These are phyloP conservation scores for Monosporascus sp. DNA, from an alignment of 2,329 filamentous ascomycete species.

Conservation along the genomic window DNA sequence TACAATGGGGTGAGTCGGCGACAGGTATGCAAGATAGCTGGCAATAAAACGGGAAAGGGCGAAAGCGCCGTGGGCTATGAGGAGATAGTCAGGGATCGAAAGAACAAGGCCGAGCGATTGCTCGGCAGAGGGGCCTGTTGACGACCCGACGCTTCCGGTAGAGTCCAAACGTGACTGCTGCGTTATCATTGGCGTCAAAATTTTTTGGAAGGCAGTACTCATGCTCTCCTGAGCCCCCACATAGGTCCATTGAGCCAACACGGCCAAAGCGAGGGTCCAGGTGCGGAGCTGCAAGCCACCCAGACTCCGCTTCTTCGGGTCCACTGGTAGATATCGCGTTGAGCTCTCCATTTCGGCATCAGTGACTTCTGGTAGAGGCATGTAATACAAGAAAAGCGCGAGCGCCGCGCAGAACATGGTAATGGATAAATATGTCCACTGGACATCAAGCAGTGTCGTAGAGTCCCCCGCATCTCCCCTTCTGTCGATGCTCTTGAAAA, in stretches of 20 bases:
- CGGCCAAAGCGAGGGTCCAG: slow-evolving; percentile 60
- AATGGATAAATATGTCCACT: slow-evolving; percentile 82
- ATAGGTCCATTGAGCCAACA: slow-evolving; percentile 73
- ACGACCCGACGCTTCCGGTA: slow-evolving; percentile 22
- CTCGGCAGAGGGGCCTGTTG: slow-evolving; percentile 34
- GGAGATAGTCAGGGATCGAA: slow-evolving; percentile 59
- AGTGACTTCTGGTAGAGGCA: slow-evolving; percentile 57
- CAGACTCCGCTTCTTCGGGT: slow-evolving; percentile 42
- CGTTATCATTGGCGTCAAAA: slow-evolving; percentile 34
- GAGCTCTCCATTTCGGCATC: slow-evolving; percentile 49
- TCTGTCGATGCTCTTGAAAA: slow-evolving; percentile 57
- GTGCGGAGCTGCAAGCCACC: slow-evolving; percentile 50
- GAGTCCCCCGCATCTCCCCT: slow-evolving; percentile 21
- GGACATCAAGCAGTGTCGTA: slow-evolving; percentile 62
- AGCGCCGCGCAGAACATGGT: slow-evolving; percentile 68
- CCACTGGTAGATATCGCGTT: slow-evolving; percentile 41
- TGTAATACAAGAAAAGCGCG: slow-evolving; percentile 63
- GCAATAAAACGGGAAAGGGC: slow-evolving; percentile 67
- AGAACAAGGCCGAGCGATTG: slow-evolving; percentile 42
- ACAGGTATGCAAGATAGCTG: slow-evolving; percentile 56
- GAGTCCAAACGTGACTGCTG: slow-evolving; percentile 14
- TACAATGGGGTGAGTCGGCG: slow-evolving; percentile 39
- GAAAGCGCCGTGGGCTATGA: slow-evolving; percentile 68
- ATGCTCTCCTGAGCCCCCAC: slow-evolving; percentile 66
- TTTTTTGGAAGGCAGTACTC: slow-evolving; percentile 53